phyloP scores from a whole-genome alignment of 2,329 filamentous ascomycete species.

The Elsinoe arachidis region DNA sequence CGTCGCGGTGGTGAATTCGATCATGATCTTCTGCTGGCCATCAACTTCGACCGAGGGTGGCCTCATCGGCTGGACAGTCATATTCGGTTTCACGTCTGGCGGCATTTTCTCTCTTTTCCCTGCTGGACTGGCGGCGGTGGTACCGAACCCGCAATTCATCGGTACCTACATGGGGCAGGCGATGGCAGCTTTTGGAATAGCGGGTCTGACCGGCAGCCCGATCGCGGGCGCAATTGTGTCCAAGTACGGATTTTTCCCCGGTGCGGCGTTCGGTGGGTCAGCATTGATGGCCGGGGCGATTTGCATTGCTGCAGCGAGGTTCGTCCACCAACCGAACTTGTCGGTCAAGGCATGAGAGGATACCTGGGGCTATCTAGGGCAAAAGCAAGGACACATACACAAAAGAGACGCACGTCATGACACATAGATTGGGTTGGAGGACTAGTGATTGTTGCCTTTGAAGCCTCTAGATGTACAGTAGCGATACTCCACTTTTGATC shows the following conservation, averaged over 20 bases:
- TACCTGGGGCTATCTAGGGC: background rate
- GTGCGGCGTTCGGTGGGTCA: background rate
- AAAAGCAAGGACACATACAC: background rate
- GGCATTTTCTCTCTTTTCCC: constrained; percentile 10
- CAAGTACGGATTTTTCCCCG: constrained; percentile 8
- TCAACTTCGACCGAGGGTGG: constrained; percentile 1
- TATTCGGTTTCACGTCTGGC: constrained; percentile 10
- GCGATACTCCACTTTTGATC: background rate
- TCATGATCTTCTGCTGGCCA: constrained; percentile 28
- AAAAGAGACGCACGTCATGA: background rate
- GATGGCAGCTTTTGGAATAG: constrained; percentile 2
- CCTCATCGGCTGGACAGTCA: constrained; percentile 10
- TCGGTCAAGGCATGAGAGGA: constrained; percentile 1
- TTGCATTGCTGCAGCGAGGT: constrained; percentile 3
- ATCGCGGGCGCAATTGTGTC: constrained; percentile 13
- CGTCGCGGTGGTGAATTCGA: constrained; percentile 32
- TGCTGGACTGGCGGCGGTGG: background rate
- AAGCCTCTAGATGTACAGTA: background rate
- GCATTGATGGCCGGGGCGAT: background rate
- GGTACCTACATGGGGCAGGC: constrained; percentile 13
- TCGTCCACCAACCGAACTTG: background rate
- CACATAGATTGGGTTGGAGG: background rate
- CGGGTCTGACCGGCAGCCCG: constrained; percentile 10
- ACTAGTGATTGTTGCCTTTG: background rate
- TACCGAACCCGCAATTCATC: constrained; percentile 6